phyloP scores from a whole-genome alignment of 2,329 filamentous ascomycete genomes.

The Beauveria rudraprayagi region DNA sequence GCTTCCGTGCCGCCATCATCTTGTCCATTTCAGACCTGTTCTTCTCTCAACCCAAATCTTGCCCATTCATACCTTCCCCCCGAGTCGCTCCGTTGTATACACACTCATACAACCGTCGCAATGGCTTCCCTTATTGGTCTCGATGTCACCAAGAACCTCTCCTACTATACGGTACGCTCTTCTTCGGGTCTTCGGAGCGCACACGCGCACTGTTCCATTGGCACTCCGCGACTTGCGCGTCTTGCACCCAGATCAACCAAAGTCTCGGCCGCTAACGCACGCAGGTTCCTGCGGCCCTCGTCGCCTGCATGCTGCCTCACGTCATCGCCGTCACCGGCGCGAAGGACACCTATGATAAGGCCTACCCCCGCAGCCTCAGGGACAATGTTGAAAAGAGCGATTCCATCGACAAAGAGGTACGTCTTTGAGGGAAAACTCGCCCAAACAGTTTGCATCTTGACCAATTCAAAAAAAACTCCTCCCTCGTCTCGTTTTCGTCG shows the following conservation, averaged over 20 bases:
- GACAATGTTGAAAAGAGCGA: conserved; percentile 25
- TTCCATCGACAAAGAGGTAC: conserved; percentile 22
- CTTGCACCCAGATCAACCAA: neutral
- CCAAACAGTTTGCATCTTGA: too few species aligned
- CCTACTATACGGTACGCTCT: conserved; percentile 12
- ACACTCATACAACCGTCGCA: neutral
- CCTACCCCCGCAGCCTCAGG: conserved; percentile 29
- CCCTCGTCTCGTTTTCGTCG: neutral
- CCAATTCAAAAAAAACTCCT: too few species aligned
- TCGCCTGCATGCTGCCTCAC: conserved; percentile 28
- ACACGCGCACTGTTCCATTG: neutral
- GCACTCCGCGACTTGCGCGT: neutral
- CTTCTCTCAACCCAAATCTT: neutral
- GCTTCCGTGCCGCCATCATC: too few species aligned
- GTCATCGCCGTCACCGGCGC: conserved; percentile 23
- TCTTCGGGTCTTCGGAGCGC: neutral
- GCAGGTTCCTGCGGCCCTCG: conserved; percentile 34
- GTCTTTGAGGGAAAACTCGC: neutral
- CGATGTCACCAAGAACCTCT: conserved; percentile 26
- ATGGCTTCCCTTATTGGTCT: conserved; percentile 26
- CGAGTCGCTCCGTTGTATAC: neutral
- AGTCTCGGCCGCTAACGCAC: neutral
- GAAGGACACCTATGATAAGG: conserved; percentile 28
- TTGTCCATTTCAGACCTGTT: neutral
- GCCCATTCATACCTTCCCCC: neutral